Evolutionary conservation across 2,329 filamentous ascomycete species (phyloP), one percentile per base, ranked within the genome.

Genomic region (Arthrobotrys sinensis): DNA sequence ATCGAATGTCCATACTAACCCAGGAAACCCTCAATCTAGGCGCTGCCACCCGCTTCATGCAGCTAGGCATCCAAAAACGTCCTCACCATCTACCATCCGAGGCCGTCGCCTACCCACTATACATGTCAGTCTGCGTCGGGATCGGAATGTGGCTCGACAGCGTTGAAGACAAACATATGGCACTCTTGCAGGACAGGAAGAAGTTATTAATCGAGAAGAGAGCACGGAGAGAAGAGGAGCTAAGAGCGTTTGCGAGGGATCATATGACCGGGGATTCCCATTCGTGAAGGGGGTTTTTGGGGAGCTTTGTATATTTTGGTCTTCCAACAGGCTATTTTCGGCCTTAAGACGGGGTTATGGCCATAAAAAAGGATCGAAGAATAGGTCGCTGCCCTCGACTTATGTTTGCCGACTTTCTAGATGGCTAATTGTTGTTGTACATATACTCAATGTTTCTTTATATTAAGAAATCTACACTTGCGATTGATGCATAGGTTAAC

Each of bases 91-190:
- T 92, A 86, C 90, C 88, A 83, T 88, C 91, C 84, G 92, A 92
- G 69, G 90, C 97, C 83, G 96, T 93, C 92, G 93, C 90, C 64
- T 99, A 97, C 87, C 96, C 96, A 69, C 86, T 95, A 82, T 99
- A 96, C 86, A 94, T 91, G 76, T 89, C 89, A 82, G 90, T 93
- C 80, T 94, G 94, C 82, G 94, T 91, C 82, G 93, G 92, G 86
- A 97, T 98, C 86, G 96, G 96, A 82, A 97, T 97, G 88, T 99
- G 95, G 94, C 87, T 99, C 82, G 91, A 94, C 87, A 93, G 93
- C 80, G 93, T 98, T 71, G 93, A 97, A 85, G 87, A 93, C 83
- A 88, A 90, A 84, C 95, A 98, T 86, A 88, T 91, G 81, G 89
- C 89, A 81, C 89, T 94, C 80, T 87, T 99, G 76, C 87, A 88